Base-by-base conservation (phyloP, 2,329 filamentous ascomycete species). In the Fonsecaea nubica region DNA sequence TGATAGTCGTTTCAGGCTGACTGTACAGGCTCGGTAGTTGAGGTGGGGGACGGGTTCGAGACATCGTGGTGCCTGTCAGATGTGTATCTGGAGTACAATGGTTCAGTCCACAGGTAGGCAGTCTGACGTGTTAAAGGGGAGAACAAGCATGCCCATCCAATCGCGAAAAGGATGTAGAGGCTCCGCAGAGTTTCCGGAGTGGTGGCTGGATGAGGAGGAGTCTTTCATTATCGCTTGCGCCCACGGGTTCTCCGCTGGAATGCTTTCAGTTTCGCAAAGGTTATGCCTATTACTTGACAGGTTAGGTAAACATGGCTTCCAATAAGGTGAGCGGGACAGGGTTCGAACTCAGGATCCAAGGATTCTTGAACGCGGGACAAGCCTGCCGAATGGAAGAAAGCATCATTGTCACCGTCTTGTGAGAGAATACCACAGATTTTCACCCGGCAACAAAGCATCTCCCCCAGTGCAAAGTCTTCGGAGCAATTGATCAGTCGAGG, bases 401-500 rank as follows among this genome's bases (percentile, higher is more conserved):
- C 18, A 25, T 50, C 18, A 50, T 5, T 50, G 18, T 10, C 45
- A 25, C 8, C 21, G 18, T 9, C 7, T 50, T 8, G 45, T 50
- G 45, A 4, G 45, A 50, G 25, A 12, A 25, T 12, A 3, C 15
- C 45, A 25, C 18, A 25, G 18, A 50, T 10, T 50, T 21, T 3
- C 45, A 50, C 8, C n/a, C 45, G 45, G 25, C 45, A 25, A 50
- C 6, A 10, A 50, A 10, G 18, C 5, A 12, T 50, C 18, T 25
- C 18, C 25, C 45, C 21, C 10, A 13, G 21, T 25, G 18, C 18
- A 25, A 25, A 25, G 18, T 10, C 77, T 21, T 12, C 45, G 25
- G 45, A 50, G 18, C 18, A 50, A 25, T 50, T 50, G 10, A 25
- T 50, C 9, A 21, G 25, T 42, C 81, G 85, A 57, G 38, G 54